These are phyloP conservation scores for Zygosaccharomyces sapae DNA, from an alignment of 1,139 yeast species.

Conservation along the genomic window DNA sequence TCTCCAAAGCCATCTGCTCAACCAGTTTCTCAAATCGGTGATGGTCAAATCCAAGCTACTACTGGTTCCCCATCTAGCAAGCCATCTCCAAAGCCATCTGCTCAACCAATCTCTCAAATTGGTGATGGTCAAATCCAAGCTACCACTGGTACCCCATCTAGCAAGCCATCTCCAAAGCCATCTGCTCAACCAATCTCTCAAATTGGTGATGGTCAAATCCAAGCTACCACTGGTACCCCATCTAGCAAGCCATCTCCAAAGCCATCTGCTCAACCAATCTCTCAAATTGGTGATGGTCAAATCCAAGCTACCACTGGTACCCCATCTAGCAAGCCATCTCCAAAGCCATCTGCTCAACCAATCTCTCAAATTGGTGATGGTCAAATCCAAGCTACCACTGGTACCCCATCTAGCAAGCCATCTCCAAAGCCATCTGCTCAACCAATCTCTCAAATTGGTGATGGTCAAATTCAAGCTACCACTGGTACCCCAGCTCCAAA, in stretches of 20 bases:
- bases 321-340: conserved; percentile 32
- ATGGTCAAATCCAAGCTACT: conserved; percentile 61
- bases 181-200: conserved; percentile 9
- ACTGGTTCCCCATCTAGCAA: conserved; percentile 28
- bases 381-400: conserved; percentile 56
- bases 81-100: conserved; percentile 10
- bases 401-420: too few species aligned
- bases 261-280: conserved; percentile 33
- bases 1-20: conserved; percentile 37
- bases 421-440: conserved; percentile 10
- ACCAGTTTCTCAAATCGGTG: conserved; percentile 51
- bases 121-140: conserved; percentile 24
- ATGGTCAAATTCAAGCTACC: conserved; percentile 24
- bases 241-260: background rate
- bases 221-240: conserved; percentile 26
- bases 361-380: conserved; percentile 58
- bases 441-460: conserved; percentile 17
- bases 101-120: conserved; percentile 16
- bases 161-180: conserved; percentile 50
- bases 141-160: conserved; percentile 16
- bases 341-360: conserved; percentile 39
- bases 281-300: conserved; percentile 62
- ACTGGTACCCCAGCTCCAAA: conserved; percentile 49
- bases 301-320: too few species aligned
- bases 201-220: conserved; percentile 14